Conservation (phyloP, 2,329 filamentous ascomycete genomes). For the Orbilia ellipsospora region DNA sequence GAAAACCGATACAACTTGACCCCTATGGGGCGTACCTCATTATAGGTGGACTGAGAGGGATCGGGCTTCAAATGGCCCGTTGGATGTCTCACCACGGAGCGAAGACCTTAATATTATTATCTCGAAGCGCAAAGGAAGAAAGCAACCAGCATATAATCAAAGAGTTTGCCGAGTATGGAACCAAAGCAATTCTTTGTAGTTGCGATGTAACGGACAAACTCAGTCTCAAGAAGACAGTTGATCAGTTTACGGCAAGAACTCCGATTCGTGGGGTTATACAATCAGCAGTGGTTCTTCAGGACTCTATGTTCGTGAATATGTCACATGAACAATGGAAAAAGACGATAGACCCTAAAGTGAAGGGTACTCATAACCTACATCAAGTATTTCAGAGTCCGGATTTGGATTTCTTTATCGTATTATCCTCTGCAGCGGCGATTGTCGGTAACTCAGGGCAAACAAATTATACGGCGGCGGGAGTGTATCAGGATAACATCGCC, state of each 20-base stretch:
- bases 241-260: not conserved
- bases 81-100: slow-evolving; percentile 10
- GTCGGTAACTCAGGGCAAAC: slow-evolving; percentile 63
- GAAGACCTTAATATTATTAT: not conserved
- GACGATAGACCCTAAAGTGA: slow-evolving; percentile 67
- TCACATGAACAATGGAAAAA: slow-evolving; percentile 65
- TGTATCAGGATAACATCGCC: slow-evolving; percentile 58
- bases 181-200: slow-evolving; percentile 27
- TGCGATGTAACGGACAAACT: slow-evolving; percentile 20
- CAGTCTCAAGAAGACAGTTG: not conserved
- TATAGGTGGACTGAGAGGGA: slow-evolving; percentile 2
- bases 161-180: slow-evolving; percentile 10
- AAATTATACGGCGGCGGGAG: slow-evolving; percentile 65
- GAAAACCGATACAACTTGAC: slow-evolving; percentile 1
- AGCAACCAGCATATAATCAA: not conserved
- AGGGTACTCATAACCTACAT: slow-evolving; percentile 69
- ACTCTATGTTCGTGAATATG: slow-evolving; percentile 33
- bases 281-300: slow-evolving; percentile 60
- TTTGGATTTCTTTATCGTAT: slow-evolving; percentile 64
- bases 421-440: slow-evolving; percentile 62
- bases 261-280: slow-evolving; percentile 61
- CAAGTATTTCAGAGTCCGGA: slow-evolving; percentile 62
- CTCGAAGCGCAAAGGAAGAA: not conserved
- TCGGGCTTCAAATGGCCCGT: slow-evolving; percentile 15
- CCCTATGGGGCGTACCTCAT: slow-evolving; percentile 4